Percentiles rank a stretch among this genome's conserved stretches.
Conservation (phyloP, 805 yeast genomes). For the Candida boidinii region DNA sequence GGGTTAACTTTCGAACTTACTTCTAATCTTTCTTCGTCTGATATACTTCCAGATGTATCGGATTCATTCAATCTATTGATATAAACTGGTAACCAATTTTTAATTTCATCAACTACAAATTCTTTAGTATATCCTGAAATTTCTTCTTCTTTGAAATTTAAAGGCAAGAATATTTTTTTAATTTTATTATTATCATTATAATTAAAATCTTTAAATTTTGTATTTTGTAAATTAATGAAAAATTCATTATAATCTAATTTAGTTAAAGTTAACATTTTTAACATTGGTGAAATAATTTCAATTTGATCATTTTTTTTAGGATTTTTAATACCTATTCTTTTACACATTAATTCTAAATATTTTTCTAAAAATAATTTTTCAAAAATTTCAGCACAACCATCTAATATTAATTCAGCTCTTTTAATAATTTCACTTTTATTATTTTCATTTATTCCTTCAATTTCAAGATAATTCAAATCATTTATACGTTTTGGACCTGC, state of each 20-base stretch:
- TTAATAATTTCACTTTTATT: slow-evolving; percentile 40
- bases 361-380: slow-evolving; percentile 50
- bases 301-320: slow-evolving; percentile 31
- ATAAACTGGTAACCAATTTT: slow-evolving; percentile 47
- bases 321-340: slow-evolving; percentile 58
- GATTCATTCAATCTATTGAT: slow-evolving; percentile 32
- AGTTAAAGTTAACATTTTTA: slow-evolving; percentile 51
- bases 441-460: slow-evolving; percentile 35
- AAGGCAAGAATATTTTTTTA: slow-evolving; percentile 19
- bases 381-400: slow-evolving; percentile 55
- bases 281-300: slow-evolving; percentile 46
- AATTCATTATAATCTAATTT: slow-evolving; percentile 76
- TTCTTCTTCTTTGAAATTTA: slow-evolving; percentile 16
- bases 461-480: slow-evolving; percentile 29
- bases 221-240: slow-evolving; percentile 53
- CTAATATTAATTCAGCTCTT: slow-evolving; percentile 61
- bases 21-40: slow-evolving; percentile 22
- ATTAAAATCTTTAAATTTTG: slow-evolving; percentile 23
- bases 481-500: slow-evolving; percentile 48
- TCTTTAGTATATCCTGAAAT: slow-evolving; percentile 21
- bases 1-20: slow-evolving; percentile 57
- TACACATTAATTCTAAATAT: slow-evolving; percentile 49
- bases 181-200: slow-evolving; percentile 24
- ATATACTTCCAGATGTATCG: not conserved
- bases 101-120: slow-evolving; percentile 32